Percentiles rank a stretch among this genome's conserved stretches.
Evolutionary conservation across 176 grass and related monocot species (phyloP).

Genomic region (Aegilops bicornis): DNA sequence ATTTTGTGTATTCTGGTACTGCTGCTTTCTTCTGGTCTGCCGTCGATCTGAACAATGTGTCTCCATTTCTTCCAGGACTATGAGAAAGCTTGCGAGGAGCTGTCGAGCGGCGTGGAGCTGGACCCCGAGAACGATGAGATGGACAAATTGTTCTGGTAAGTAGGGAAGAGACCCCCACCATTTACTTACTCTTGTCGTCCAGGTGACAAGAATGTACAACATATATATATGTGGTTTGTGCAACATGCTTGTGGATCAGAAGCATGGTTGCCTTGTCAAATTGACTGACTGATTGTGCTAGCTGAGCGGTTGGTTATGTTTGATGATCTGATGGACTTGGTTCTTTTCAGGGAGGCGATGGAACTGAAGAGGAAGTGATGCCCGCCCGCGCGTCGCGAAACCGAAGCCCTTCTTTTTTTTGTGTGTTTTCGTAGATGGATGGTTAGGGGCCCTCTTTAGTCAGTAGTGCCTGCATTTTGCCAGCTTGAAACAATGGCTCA

Average conservation of each 20-base stretch:
- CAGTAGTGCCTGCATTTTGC: background rate
- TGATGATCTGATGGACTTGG: background rate
- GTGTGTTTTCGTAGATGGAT: background rate
- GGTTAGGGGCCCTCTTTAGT: background rate
- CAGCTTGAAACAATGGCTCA: background rate
- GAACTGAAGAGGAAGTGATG: background rate
- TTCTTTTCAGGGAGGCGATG: background rate
- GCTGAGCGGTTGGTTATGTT: background rate
- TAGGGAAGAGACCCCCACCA: background rate
- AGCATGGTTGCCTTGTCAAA: background rate
- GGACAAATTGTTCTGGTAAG: conserved; percentile 9
- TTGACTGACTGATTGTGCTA: background rate
- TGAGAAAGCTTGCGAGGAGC: background rate
- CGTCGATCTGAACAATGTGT: background rate
- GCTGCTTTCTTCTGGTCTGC: no score
- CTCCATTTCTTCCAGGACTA: background rate
- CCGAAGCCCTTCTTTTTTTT: background rate
- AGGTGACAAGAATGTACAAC: background rate
- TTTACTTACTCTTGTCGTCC: background rate
- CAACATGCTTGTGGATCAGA: background rate
- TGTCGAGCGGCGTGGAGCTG: background rate
- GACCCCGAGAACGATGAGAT: conserved; percentile 6
- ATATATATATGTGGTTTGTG: background rate
- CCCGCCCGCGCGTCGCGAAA: background rate
- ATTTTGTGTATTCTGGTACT: background rate